Conservation (phyloP, 306 rosid genomes). For the Aeschynomene evenia region DNA sequence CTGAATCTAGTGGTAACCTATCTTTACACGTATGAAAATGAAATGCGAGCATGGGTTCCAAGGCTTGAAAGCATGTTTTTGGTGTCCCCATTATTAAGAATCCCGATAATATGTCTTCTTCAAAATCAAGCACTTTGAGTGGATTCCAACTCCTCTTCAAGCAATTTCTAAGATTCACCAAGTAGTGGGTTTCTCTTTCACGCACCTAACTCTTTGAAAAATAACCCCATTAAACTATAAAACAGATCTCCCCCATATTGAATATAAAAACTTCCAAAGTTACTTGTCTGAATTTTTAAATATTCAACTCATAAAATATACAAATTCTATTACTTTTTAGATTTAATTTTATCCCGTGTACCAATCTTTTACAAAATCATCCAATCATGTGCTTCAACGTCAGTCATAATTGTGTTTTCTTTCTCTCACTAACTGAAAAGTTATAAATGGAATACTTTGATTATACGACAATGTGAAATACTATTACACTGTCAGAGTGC, state of each 20-base stretch:
- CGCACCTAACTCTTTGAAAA: slow-evolving; percentile 67
- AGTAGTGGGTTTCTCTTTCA: slow-evolving; percentile 91
- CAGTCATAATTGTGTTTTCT: too few species aligned
- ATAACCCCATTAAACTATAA: slow-evolving; percentile 45
- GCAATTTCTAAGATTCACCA: slow-evolving; percentile 49
- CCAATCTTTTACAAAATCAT: too few species aligned
- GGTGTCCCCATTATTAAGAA: slow-evolving; percentile 54
- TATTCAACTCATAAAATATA: too few species aligned
- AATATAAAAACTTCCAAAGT: too few species aligned
- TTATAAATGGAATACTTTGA: too few species aligned
- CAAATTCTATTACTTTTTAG: too few species aligned
- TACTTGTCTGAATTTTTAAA: too few species aligned
- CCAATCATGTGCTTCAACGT: too few species aligned
- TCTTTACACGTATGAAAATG: slow-evolving; percentile 66
- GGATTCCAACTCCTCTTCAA: slow-evolving; percentile 98
- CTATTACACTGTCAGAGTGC: too few species aligned
- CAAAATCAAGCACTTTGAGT: slow-evolving; percentile 66
- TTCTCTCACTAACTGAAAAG: too few species aligned
- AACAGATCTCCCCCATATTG: slow-evolving; percentile 34
- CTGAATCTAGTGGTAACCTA: slow-evolving; percentile 45
- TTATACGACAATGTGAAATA: too few species aligned
- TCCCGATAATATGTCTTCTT: slow-evolving; percentile 46
- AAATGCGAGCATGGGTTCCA: slow-evolving; percentile 29
- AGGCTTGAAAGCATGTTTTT: slow-evolving; percentile 45
- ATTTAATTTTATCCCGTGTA: too few species aligned